Conservation (phyloP, 2,329 filamentous ascomycete genomes). For the Ophiosphaerella korrae region DNA sequence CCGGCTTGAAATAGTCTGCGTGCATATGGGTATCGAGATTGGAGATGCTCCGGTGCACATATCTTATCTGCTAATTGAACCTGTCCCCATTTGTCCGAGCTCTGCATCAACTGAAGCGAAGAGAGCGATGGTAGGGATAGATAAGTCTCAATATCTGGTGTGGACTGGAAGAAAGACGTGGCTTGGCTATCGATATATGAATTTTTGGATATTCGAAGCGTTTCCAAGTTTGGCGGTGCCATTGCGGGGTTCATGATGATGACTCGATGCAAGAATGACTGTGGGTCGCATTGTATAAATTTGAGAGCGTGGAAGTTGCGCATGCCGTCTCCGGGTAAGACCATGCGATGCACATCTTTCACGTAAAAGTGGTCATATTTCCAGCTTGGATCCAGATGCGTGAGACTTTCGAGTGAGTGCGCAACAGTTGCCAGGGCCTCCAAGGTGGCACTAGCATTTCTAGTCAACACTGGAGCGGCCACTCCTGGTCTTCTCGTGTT, state of each 20-base stretch:
- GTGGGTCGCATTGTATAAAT: slow-evolving; percentile 35
- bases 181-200: slow-evolving; percentile 32
- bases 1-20: slow-evolving; percentile 31
- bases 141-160: slow-evolving; percentile 33
- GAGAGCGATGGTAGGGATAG: slow-evolving; percentile 30
- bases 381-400: slow-evolving; percentile 34
- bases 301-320: slow-evolving; percentile 38
- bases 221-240: slow-evolving; percentile 36
- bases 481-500: slow-evolving; percentile 22
- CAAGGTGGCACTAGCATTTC: slow-evolving; percentile 20
- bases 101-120: slow-evolving; percentile 36
- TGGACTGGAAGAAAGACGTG: no score
- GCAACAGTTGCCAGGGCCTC: slow-evolving; percentile 34
- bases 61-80: slow-evolving; percentile 20
- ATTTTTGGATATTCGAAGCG: slow-evolving; percentile 32
- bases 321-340: slow-evolving; percentile 32
- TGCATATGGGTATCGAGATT: slow-evolving; percentile 33
- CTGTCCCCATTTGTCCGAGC: slow-evolving; percentile 14
- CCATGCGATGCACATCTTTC: slow-evolving; percentile 20
- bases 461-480: slow-evolving; percentile 22
- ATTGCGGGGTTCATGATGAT: slow-evolving; percentile 32
- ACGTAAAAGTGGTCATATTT: slow-evolving; percentile 11
- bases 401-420: slow-evolving; percentile 38
- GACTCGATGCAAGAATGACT: slow-evolving; percentile 36
- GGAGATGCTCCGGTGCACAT: slow-evolving; percentile 27